A percentile compares a stretch with the other conserved stretches of the same genome.
phyloP scores from a whole-genome alignment of 2,329 filamentous ascomycete species.

The Mollisia scopiformis region DNA sequence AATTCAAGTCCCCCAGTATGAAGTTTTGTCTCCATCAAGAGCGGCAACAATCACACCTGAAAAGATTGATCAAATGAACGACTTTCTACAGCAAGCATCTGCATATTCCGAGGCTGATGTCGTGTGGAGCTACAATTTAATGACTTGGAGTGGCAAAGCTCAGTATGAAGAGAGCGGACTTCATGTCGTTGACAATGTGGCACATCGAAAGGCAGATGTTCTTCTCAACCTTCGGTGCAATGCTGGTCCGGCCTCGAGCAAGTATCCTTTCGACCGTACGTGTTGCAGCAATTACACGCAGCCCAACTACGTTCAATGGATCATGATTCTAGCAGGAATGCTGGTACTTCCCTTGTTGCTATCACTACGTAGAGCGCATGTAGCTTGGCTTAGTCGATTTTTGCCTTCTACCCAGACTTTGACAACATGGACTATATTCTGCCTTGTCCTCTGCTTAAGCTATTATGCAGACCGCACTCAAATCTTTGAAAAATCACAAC shows the following conservation, averaged over 20 bases:
- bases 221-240: conserved; percentile 57
- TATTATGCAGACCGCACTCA: conserved; percentile 58
- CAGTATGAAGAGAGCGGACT: conserved; percentile 51
- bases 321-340: conserved; percentile 37
- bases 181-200: conserved; percentile 49
- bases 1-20: conserved; percentile 39
- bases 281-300: conserved; percentile 53
- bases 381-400: conserved; percentile 17
- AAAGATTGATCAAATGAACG: conserved; percentile 56
- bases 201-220: conserved; percentile 52
- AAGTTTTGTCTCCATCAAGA: conserved; percentile 33
- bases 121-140: conserved; percentile 52
- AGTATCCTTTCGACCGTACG: conserved; percentile 50
- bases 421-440: conserved; percentile 25
- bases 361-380: conserved; percentile 23
- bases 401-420: conserved; percentile 25
- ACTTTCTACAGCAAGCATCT: conserved; percentile 48
- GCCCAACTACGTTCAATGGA: conserved; percentile 41
- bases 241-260: conserved; percentile 41
- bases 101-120: conserved; percentile 46
- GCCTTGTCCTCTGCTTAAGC: conserved; percentile 44
- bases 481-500: conserved; percentile 54
- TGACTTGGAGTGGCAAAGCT: conserved; percentile 44
- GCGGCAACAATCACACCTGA: conserved; percentile 48
- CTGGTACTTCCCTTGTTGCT: conserved; percentile 34